A percentile compares a stretch with the other conserved stretches of the same genome.
Conservation (phyloP, 805 yeast genomes). For the Candida sakaeoensis region DNA sequence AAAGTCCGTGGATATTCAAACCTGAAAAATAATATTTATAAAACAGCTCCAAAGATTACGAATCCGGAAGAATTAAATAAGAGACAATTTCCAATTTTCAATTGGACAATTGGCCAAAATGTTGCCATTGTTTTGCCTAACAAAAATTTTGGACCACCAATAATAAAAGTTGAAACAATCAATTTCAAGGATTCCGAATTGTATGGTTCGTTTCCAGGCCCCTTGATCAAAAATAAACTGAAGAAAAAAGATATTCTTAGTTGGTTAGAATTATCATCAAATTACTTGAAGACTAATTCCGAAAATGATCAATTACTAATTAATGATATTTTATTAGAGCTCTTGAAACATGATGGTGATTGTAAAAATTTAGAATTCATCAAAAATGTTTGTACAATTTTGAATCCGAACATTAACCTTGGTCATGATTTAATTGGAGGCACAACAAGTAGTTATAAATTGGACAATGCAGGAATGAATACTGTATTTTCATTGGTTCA, state of each 20-base stretch:
- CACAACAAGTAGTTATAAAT: constrained; percentile 35
- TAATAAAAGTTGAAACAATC: constrained; percentile 31
- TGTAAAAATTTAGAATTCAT: constrained; percentile 24
- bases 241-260: constrained; percentile 66
- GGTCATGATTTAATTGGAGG: constrained; percentile 13
- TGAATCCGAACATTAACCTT: constrained; percentile 43
- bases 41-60: constrained; percentile 10
- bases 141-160: constrained; percentile 21
- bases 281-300: constrained; percentile 10
- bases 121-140: constrained; percentile 29
- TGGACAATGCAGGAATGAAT: constrained; percentile 36
- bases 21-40: constrained; percentile 16
- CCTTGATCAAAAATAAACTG: constrained; percentile 53
- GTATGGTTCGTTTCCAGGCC: constrained; percentile 58
- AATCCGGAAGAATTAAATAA: constrained; percentile 53
- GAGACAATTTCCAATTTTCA: constrained; percentile 74
- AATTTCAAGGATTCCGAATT: constrained; percentile 20
- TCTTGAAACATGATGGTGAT: constrained; percentile 31
- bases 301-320: constrained; percentile 26
- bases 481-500: constrained; percentile 40
- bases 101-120: constrained; percentile 47
- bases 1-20: constrained; percentile 25
- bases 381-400: constrained; percentile 28
- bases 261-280: constrained; percentile 42
- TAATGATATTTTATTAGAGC: constrained; percentile 24